Evolutionary conservation across 106 monocot species (phyloP), one percentile per base, ranked within the genome.

Genomic region (Xerophyta viscosa): DNA sequence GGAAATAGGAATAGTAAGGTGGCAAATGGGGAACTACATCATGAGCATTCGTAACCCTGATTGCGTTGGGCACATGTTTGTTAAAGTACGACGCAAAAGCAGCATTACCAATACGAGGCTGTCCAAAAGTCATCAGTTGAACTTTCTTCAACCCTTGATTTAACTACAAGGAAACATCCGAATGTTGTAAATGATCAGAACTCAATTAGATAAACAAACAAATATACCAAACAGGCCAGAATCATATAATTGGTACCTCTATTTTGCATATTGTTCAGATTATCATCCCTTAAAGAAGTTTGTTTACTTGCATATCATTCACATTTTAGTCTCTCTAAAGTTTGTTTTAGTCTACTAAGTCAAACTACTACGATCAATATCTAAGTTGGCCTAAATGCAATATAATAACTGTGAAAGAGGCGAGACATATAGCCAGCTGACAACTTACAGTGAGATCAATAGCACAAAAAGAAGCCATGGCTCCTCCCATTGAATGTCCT

Each of bases 401-500:
- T n/a, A n/a, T n/a, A n/a, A n/a, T n/a, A n/a, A n/a, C n/a, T n/a
- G n/a, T n/a, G n/a, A n/a, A n/a, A n/a, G n/a, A n/a, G n/a, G n/a
- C n/a, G n/a, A n/a, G n/a, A n/a, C n/a, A 5, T n/a, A n/a, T n/a
- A n/a, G n/a, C n/a, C n/a, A n/a, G n/a, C n/a, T n/a, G n/a, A n/a
- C n/a, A 22, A 64, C 49, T 73, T 69, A 93, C 92, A 45, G 48
- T 69, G 29, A 93, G 80, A 77, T 93, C 92, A 66, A 93, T 74
- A 4, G 92, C 92, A 60, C 92, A 93, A 48, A 93, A 93, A 22
- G 92, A 79, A 62, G 92, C 92, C 83, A 93, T 77, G 26, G 92
- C 92, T 21, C 80, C 92, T 74, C 92, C 92, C 92, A 93, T 93
- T 29, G 92, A 93, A 71, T 93, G 92, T 13, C 92, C 92, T 21